These are phyloP conservation scores for Salpingoeca rosetta DNA, from an alignment of 78 protist genomes.

Conservation along the genomic window DNA sequence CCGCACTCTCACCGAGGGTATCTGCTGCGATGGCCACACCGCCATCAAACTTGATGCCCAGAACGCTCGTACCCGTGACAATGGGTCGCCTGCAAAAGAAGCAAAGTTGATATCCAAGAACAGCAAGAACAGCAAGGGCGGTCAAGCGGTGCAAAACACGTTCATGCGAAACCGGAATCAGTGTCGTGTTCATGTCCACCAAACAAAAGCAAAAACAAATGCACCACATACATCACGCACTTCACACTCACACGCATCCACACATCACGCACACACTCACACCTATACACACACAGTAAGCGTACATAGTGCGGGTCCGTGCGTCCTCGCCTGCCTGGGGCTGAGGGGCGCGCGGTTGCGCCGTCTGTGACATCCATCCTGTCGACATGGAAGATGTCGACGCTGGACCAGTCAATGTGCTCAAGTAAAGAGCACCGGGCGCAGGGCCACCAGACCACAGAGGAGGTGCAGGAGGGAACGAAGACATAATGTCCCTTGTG, in stretches of 20 bases:
- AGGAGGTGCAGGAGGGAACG: neutral
- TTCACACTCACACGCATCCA: too few relatives aligned
- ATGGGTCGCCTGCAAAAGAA: slow-evolving; percentile 27
- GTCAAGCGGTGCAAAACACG: neutral
- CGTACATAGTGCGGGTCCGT: too few relatives aligned
- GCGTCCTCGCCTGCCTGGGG: neutral
- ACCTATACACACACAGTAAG: neutral
- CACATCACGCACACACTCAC: too few relatives aligned
- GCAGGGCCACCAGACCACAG: neutral
- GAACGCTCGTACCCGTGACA: slow-evolving; percentile 85
- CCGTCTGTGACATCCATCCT: neutral
- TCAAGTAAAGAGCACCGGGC: neutral
- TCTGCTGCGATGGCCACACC: slow-evolving; percentile 87
- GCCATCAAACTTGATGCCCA: slow-evolving; percentile 76
- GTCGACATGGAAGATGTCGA: neutral
- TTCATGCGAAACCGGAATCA: neutral
- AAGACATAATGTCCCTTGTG: neutral
- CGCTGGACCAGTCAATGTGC: neutral
- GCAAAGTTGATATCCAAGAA: neutral
- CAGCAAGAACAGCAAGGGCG: neutral
- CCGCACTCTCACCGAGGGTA: slow-evolving; percentile 59
- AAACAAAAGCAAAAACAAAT: too few relatives aligned
- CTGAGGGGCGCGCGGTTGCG: neutral
- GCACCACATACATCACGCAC: neutral
- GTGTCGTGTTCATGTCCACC: too few relatives aligned